phyloP scores from a whole-genome alignment of 225 moss, liverwort and hornwort genomes.

The Straminergon stramineum region DNA sequence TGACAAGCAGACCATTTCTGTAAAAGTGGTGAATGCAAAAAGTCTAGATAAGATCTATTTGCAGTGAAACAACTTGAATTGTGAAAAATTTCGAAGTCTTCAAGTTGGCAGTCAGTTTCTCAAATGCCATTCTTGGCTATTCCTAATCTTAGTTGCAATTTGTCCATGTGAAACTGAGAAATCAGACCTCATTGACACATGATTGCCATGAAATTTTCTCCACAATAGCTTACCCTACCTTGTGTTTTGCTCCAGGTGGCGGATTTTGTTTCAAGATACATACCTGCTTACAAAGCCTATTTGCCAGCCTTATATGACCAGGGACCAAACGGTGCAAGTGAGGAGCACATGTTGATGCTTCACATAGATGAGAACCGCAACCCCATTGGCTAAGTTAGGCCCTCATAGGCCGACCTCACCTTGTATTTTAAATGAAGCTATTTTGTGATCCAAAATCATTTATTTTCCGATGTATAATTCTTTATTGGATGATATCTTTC shows the following conservation, averaged over 20 bases:
- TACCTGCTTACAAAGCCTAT: constrained; percentile 84
- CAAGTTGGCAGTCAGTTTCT: not conserved
- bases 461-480: not conserved
- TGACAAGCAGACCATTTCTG: not conserved
- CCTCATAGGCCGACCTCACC: not conserved
- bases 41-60: not conserved
- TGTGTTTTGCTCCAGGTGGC: constrained; percentile 35
- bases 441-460: not conserved
- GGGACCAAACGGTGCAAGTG: constrained; percentile 38
- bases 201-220: not conserved
- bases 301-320: constrained; percentile 57
- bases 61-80: not conserved
- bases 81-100: not conserved
- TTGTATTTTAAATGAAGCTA: not conserved
- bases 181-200: not conserved
- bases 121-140: not conserved
- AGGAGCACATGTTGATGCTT: constrained; percentile 43
- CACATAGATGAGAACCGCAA: constrained; percentile 52
- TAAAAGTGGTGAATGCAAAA: not conserved
- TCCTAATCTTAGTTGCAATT: not conserved
- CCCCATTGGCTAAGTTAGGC: constrained; percentile 24
- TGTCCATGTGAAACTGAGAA: not conserved
- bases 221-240: not conserved
- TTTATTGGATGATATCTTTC: not conserved
- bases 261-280: constrained; percentile 85